Evolutionary conservation across 2,329 filamentous ascomycete species (phyloP), one percentile per base, ranked within the genome.

Genomic region (Stachybotrys echinatus): DNA sequence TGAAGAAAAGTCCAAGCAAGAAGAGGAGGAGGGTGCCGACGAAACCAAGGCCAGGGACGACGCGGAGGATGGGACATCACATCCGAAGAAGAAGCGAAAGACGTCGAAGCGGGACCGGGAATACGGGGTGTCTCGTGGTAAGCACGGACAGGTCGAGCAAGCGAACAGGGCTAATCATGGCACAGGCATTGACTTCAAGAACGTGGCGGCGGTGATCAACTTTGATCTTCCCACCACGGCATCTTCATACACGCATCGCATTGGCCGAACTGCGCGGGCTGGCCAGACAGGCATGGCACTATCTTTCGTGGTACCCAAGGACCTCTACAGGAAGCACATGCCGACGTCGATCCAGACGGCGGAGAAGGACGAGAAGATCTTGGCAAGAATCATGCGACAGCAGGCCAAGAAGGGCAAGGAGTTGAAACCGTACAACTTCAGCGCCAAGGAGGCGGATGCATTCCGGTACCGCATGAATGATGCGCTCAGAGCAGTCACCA

Each of bases 391-490:
- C 56, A 78, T 81, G 50, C 85, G 85, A 57, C 83, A 89, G 50
- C 92, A 97, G 67, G 74, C 74, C 12, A 91, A 92, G 66, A 82
- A 83, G 52, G 88, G 86, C 52, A 85, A 89, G 57, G 87, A 90
- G 63, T 77, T 97, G 27, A 88, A 94, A 65, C 89, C 91, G 12
- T 99, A 96, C 73, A 84, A 87, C 60, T 96, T 99, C 64, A 92
- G 96, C 71, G 95, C 95, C 86, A 84, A 87, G 64, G 89, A 95
- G 62, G 84, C 99, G 20, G 91, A 96, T 57, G 88, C 89, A 4
- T 97, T 99, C 75, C 81, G 92, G 19, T 99, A 99, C 70, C 87
- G 94, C 57, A 90, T 96, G 82, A 88, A 89, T 48, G 94, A 97
- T 66, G 94, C 92, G 0, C 74, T 99, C 39, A 83, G 92, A 54